Base-by-base conservation (phyloP, 2,329 filamentous ascomycete species). In the Epichloe uncinata region DNA sequence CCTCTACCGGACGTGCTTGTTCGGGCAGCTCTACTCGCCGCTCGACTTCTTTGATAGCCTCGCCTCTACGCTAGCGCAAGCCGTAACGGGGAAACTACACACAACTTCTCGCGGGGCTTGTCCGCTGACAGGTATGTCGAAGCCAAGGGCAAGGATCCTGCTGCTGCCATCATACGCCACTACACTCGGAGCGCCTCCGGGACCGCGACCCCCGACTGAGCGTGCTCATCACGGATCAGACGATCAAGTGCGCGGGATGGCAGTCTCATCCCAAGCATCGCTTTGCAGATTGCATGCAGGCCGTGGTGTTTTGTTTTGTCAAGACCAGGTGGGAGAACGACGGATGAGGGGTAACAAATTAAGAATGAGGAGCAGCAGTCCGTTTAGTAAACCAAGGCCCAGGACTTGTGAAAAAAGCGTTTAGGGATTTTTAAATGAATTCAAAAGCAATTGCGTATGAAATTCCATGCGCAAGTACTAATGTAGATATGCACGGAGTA, bases 1-100 rank as follows among this genome's bases (percentile, higher is more conserved):
- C 34, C 59, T 68, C 43, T 68, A 60, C 51, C 52, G 56, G 22
- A 52, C 57, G 0, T 69, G 66, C 50, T 67, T 63, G 45, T 51
- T 55, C 9, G 6, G 6, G 0, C 53, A 60, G 3, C 45, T 68
- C n/a, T 68, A 64, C 53, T 13, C 30, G 9, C 62, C 64, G 6
- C 48, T 44, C 13, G 15, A 63, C 59, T 51, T 48, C 36, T 48
- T 48, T 15, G 11, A 51, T 52, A 5, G 56, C 5, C 30, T 51
- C 1, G 37, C 47, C 6, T 9, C 8, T 3, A 30, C 49, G 34
- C 48, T 56, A 3, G 44, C 47, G n/a, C 34, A 45, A 20, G 52
- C 52, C 2, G 18, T 53, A 1, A 1, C 16, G 34, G 3, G 42
- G 45, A 45, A 51, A 51, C 13, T 51, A 41, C 9, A 45, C 49